These are phyloP conservation scores for Craterostigma plantagineum DNA, from an alignment of 257 asterid species.

Conservation along the genomic window DNA sequence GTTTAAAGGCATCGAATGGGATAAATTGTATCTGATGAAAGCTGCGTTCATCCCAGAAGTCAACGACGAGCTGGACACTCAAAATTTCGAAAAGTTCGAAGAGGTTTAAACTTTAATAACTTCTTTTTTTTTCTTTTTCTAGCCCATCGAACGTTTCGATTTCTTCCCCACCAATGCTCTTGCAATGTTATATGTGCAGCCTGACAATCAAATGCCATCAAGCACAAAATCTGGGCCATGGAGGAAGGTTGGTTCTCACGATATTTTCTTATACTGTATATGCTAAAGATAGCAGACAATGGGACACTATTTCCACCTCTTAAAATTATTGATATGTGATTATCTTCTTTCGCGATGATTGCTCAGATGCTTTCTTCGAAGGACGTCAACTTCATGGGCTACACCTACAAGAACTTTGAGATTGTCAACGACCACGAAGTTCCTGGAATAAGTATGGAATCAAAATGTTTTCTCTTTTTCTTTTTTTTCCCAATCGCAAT, in stretches of 20 bases:
- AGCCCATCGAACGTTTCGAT: conserved; percentile 7
- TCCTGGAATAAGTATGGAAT: conserved; percentile 4
- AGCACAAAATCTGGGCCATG: conserved; percentile 88
- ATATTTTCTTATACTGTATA: background rate
- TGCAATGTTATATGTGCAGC: conserved; percentile 26
- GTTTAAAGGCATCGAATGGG: conserved; percentile 81
- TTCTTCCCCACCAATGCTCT: conserved; percentile 8
- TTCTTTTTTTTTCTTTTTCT: conserved; percentile 9
- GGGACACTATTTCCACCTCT: background rate
- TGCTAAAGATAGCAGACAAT: background rate
- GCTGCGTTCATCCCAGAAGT: conserved; percentile 97
- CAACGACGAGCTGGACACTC: conserved; percentile 89
- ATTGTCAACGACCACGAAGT: conserved; percentile 11
- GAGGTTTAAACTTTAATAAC: conserved; percentile 30
- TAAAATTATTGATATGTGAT: background rate
- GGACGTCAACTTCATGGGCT: conserved; percentile 95
- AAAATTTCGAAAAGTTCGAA: conserved; percentile 92
- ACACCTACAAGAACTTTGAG: conserved; percentile 92
- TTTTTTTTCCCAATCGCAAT: background rate
- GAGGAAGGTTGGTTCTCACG: conserved; percentile 67
- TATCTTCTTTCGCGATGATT: conserved; percentile 6
- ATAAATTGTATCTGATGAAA: conserved; percentile 65
- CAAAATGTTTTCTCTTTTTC: background rate
- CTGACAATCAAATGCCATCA: conserved; percentile 46
- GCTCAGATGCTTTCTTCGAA: conserved; percentile 96